Evolutionary conservation across 2,329 filamentous ascomycete genomes (phyloP), one percentile per base, ranked within the genome.

Genomic region (Pochonia chlamydosporia): DNA sequence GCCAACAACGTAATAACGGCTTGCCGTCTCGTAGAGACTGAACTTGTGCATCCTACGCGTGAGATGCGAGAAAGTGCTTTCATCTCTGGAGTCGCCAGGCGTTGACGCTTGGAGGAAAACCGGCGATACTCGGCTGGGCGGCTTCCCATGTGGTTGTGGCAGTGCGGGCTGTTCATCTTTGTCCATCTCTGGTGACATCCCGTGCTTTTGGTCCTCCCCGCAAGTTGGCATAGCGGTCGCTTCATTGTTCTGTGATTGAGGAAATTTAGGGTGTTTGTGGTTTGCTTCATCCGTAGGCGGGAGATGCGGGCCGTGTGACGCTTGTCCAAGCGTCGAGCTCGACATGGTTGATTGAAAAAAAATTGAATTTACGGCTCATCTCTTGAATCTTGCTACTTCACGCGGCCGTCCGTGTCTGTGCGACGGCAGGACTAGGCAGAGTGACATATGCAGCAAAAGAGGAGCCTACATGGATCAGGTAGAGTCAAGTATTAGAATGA

Each of bases 21-120:
- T 89, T 11, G 89, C 87, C 3, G 93, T 99, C 71, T 99, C 93
- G 67, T 99, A 97, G 20, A 99, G 72, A n/a, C 88, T 93, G 67
- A 96, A 97, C 60, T 93, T 95, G 72, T 96, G 90, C 89, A 99
- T 96, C 63, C 78, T 79, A 65, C 78, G 76, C 39, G 74, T 64
- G 16, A 72, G 56, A 20, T 70, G 66, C 45, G 69, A 63, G 5
- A 59, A 57, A 1, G 57, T 56, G 13, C 59, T 61, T 14, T 63
- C 62, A 16, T 55, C 51, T 8, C 48, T 49, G 24, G 36, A 39
- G 18, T 36, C 41, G n/a, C 46, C 42, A 5, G 47, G 30, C 14
- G 49, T 24, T 16, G 43, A 43, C 16, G 46, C 46, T 23, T 49
- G 52, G 8, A 49, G 47, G 9, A 64, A 65, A 3, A 59, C 56